Base-by-base conservation (phyloP, 208 protist genomes). In the Leishmania gerbilli region DNA sequence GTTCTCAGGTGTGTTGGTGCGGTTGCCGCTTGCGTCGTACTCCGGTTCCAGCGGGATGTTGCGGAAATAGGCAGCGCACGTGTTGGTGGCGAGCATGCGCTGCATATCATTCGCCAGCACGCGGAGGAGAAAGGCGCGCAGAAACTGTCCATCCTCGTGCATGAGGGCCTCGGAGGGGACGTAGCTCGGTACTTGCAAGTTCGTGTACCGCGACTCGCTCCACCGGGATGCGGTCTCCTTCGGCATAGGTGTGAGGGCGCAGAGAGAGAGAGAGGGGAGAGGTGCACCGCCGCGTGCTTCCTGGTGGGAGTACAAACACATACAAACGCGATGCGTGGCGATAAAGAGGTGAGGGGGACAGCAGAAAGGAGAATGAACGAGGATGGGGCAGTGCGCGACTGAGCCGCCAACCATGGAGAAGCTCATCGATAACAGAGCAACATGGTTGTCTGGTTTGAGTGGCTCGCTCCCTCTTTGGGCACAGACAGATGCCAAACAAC, bases 131-230 rank as follows among this genome's bases (percentile, higher is more conserved):
- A 98, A 91, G 11, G 92, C 93, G 55, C 87, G 90, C 27, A 98
- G 76, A 78, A 97, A 96, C 83, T 95, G 93, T 27, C 93, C 95
- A 40, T 96, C 87, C 55, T 96, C 91, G 79, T 91, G 89, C 51
- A 95, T 47, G 37, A 98, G 84, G 2, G 93, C 88, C 71, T 97
- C 95, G 6, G 95, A 87, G 13, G 95, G 95, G 55, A 98, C 88
- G 79, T 98, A 98, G 84, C 88, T 96, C 31, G 95, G 95, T 34
- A 98, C 83, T 42, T 85, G 79, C 24, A 95, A 68, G 85, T 96
- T 98, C 74, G 88, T 95, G 85, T 95, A 98, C 74, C 90, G 89
- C 42, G 80, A 79, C 42, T 84, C 87, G 88, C 93, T 97, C 93
- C 95, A 98, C 17, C 95, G 89, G 49, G 92, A 93, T 17, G 53